Conservation (phyloP, 805 yeast species). For the Candida orba region DNA sequence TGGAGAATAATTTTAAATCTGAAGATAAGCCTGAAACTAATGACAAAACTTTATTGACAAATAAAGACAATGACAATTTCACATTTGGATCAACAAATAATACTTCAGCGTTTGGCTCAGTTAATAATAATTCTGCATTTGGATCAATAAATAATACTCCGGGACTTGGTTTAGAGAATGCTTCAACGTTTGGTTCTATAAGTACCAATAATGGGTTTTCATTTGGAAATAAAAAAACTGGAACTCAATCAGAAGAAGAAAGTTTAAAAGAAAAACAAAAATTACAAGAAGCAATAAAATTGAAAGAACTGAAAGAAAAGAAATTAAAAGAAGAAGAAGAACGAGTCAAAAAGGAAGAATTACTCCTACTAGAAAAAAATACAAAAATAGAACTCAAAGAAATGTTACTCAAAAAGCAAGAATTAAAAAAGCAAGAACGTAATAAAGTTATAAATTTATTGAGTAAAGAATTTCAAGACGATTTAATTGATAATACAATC, state of each 20-base stretch:
- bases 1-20: neutral
- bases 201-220: neutral
- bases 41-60: no score
- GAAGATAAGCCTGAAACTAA: no score
- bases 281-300: constrained; percentile 7
- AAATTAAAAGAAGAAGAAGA: neutral
- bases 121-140: neutral
- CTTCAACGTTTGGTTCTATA: neutral
- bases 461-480: neutral
- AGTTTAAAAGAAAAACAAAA: constrained; percentile 4
- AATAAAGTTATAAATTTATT: constrained; percentile 11
- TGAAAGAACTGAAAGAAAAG: neutral
- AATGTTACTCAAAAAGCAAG: constrained; percentile 13
- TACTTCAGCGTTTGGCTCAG: no score
- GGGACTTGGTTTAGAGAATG: neutral
- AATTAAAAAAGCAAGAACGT: constrained; percentile 10
- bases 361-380: constrained; percentile 3
- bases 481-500: constrained; percentile 15
- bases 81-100: neutral
- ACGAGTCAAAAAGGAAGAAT: neutral
- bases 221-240: neutral
- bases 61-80: no score
- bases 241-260: neutral
- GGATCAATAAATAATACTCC: neutral
- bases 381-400: constrained; percentile 10